phyloP scores from a whole-genome alignment of 257 asterid genomes.

The Solanum raphanifolium region DNA sequence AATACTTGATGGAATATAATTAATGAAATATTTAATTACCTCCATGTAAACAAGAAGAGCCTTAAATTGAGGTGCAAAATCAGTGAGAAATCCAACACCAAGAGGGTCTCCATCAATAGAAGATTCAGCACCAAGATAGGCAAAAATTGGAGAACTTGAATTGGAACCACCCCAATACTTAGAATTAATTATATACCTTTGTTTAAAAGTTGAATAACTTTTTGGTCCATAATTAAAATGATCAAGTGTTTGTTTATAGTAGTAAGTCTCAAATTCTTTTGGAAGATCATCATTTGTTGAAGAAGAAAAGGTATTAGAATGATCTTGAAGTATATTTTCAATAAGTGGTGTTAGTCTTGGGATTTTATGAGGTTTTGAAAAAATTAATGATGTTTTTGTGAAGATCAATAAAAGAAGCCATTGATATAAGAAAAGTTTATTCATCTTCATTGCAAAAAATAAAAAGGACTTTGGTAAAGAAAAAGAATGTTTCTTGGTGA shows the following conservation, averaged over 20 bases:
- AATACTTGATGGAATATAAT: neutral
- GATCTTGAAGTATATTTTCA: neutral
- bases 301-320: neutral
- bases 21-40: conserved; percentile 25
- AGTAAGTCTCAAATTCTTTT: conserved; percentile 24
- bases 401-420: neutral
- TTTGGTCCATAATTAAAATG: conserved; percentile 63
- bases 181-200: conserved; percentile 35
- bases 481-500: neutral
- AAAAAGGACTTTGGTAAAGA: neutral
- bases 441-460: neutral
- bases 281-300: neutral
- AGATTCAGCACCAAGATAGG: conserved; percentile 61
- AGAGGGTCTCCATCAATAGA: conserved; percentile 29
- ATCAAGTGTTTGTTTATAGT: conserved; percentile 61
- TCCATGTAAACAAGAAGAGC: conserved; percentile 61
- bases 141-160: conserved; percentile 43
- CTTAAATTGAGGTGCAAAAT: conserved; percentile 54
- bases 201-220: conserved; percentile 48
- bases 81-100: conserved; percentile 27
- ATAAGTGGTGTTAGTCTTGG: conserved; percentile 16
- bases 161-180: conserved; percentile 46
- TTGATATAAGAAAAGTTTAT: neutral
- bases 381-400: neutral
- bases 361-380: conserved; percentile 3